Percentiles rank a stretch among this genome's conserved stretches.
These are phyloP conservation scores for Eucalyptus grandis DNA, from an alignment of 345 rosid species.

Conservation along the genomic window DNA sequence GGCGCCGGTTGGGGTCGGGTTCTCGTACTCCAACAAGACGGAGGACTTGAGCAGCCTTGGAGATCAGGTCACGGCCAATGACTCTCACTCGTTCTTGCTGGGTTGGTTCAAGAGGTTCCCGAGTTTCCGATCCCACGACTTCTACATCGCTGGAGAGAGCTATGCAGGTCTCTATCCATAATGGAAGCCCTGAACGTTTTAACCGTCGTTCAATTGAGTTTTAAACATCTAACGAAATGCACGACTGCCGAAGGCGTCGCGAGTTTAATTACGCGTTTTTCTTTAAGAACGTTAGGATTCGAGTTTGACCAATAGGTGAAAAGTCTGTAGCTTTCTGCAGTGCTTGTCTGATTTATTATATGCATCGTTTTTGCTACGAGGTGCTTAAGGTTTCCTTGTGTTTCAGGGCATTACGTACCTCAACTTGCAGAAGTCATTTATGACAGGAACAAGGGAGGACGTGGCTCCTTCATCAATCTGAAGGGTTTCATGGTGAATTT, in stretches of 20 bases:
- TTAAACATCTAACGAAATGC: neutral
- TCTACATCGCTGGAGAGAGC: slow-evolving; percentile 75
- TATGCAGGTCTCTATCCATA: slow-evolving; percentile 40
- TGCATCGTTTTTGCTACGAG: neutral
- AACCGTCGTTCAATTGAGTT: neutral
- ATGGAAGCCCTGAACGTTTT: neutral
- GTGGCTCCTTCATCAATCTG: slow-evolving; percentile 32
- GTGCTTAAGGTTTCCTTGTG: neutral
- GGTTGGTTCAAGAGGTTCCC: slow-evolving; percentile 74
- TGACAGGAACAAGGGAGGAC: slow-evolving; percentile 31
- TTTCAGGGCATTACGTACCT: slow-evolving; percentile 73
- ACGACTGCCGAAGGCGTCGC: neutral
- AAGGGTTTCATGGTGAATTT: slow-evolving; percentile 61
- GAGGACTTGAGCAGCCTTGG: slow-evolving; percentile 35
- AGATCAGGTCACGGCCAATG: slow-evolving; percentile 36
- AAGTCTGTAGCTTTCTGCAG: neutral
- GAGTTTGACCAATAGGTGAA: neutral
- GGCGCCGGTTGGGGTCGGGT: slow-evolving; percentile 82
- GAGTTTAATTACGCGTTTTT: neutral
- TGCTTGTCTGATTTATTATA: neutral
- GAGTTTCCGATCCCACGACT: slow-evolving; percentile 36
- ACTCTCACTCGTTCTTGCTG: slow-evolving; percentile 43
- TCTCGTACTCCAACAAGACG: slow-evolving; percentile 60
- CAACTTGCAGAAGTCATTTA: slow-evolving; percentile 60
- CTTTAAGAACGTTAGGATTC: neutral